phyloP scores from a whole-genome alignment of 495 filamentous ascomycete genomes.

The Penicillium chermesinum region DNA sequence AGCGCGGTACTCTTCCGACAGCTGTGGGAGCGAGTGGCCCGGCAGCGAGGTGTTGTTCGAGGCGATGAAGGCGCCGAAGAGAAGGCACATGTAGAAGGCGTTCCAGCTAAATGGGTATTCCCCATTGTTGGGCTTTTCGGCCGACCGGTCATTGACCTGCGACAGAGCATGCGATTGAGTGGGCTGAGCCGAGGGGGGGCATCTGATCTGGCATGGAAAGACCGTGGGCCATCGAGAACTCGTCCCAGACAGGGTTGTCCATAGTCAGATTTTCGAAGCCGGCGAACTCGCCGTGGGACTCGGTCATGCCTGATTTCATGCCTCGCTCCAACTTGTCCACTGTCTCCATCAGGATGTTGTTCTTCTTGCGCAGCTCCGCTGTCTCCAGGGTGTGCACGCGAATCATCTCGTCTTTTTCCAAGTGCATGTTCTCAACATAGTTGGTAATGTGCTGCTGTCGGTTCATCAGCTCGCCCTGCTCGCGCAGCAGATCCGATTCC shows the following conservation, averaged over 20 bases:
- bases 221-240: constrained; percentile 66
- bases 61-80: constrained; percentile 94
- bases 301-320: constrained; percentile 52
- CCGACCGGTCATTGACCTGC: constrained; percentile 34
- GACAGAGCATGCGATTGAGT: constrained; percentile 17
- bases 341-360: constrained; percentile 80
- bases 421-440: constrained; percentile 68
- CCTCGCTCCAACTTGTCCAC: constrained; percentile 73
- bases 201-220: constrained; percentile 46
- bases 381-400: constrained; percentile 87
- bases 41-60: constrained; percentile 67
- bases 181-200: constrained; percentile 18
- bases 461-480: constrained; percentile 60
- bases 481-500: constrained; percentile 56
- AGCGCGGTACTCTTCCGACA: constrained; percentile 88
- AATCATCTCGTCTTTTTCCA: constrained; percentile 91
- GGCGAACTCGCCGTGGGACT: constrained; percentile 63
- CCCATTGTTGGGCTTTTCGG: constrained; percentile 59
- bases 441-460: constrained; percentile 68
- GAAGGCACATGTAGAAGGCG: constrained; percentile 71
- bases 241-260: constrained; percentile 70
- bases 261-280: constrained; percentile 82
- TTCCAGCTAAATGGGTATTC: constrained; percentile 55
- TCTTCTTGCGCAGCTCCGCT: constrained; percentile 91
- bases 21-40: constrained; percentile 63